A percentile compares a stretch with the other conserved stretches of the same genome.
Evolutionary conservation across 1,284 basidiomycete species (phyloP).

Genomic region (Ganoderma lucidum): DNA sequence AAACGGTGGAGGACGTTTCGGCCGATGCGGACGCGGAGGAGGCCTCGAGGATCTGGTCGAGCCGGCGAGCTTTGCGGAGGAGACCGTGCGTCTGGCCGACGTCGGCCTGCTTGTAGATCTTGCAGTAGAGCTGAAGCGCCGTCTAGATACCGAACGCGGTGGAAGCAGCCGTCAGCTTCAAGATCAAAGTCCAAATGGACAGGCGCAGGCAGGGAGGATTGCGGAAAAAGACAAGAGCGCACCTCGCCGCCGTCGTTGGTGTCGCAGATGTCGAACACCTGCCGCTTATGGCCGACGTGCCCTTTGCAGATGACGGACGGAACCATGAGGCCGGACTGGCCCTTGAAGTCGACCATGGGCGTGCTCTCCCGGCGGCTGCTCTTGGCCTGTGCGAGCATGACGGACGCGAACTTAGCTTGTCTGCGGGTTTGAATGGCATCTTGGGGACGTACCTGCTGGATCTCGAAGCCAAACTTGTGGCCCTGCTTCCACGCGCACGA

Average conservation of each 20-base stretch:
- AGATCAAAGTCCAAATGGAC: not conserved
- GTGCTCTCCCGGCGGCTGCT: conserved; percentile 72
- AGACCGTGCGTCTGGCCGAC: conserved; percentile 79
- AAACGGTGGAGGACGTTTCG: conserved; percentile 9
- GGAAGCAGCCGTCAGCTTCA: not conserved
- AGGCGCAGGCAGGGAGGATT: not conserved
- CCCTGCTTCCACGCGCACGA: conserved; percentile 90
- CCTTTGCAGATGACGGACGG: conserved; percentile 85
- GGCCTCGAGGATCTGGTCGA: conserved; percentile 69
- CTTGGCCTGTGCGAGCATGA: conserved; percentile 63
- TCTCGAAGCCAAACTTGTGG: conserved; percentile 90
- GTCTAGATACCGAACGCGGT: conserved; percentile 59
- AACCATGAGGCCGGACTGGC: conserved; percentile 85
- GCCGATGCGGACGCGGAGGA: conserved; percentile 19
- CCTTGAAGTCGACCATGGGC: conserved; percentile 82
- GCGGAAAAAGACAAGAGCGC: conserved; percentile 29
- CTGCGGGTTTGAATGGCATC: not conserved
- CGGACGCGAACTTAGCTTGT: conserved; percentile 2
- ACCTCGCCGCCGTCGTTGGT: conserved; percentile 85
- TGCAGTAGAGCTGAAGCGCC: conserved; percentile 86
- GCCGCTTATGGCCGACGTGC: conserved; percentile 73
- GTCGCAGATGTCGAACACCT: conserved; percentile 85
- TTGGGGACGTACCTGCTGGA: conserved; percentile 72
- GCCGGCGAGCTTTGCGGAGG: conserved; percentile 84
- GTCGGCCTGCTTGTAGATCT: conserved; percentile 83